phyloP scores from a whole-genome alignment of 2,329 filamentous ascomycete species.

The Taxawa tesnikishii region DNA sequence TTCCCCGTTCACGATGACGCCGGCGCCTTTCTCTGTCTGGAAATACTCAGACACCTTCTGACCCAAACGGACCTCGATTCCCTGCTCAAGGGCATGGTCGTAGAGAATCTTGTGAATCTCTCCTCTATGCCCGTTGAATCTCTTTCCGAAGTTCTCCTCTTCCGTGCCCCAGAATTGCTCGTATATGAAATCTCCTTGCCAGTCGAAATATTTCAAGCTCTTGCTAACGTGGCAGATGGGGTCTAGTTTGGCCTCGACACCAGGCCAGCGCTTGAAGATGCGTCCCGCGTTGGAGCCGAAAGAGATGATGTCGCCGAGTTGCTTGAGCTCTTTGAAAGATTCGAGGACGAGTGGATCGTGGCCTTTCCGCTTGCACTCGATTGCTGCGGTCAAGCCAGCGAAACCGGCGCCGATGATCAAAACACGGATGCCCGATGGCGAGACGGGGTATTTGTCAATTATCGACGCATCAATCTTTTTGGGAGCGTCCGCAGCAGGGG shows the following conservation, averaged over 20 bases:
- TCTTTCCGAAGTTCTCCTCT: constrained; percentile 16
- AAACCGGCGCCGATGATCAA: constrained; percentile 34
- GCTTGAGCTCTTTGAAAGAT: constrained; percentile 43
- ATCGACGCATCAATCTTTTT: background rate
- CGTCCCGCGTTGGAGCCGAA: constrained; percentile 49
- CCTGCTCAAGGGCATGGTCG: constrained; percentile 17
- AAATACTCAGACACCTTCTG: constrained; percentile 17
- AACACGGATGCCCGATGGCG: background rate
- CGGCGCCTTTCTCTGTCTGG: constrained; percentile 14
- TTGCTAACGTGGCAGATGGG: constrained; percentile 19
- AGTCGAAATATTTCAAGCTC: constrained; percentile 13
- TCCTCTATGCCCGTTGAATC: constrained; percentile 22
- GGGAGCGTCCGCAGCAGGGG: background rate
- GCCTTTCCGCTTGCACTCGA: constrained; percentile 50
- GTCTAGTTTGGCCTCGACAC: constrained; percentile 11
- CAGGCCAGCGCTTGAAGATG: constrained; percentile 45
- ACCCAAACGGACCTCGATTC: constrained; percentile 20
- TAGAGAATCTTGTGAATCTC: constrained; percentile 22
- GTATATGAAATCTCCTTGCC: constrained; percentile 2
- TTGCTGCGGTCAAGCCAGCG: constrained; percentile 48
- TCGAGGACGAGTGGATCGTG: constrained; percentile 49
- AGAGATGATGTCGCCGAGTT: constrained; percentile 49
- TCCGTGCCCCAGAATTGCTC: constrained; percentile 18
- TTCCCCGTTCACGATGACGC: constrained; percentile 18
- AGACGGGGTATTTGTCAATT: background rate